Percentiles rank a stretch among this genome's conserved stretches.
phyloP scores from a whole-genome alignment of 2,329 filamentous ascomycete species.

The Cryphonectria naterciae region DNA sequence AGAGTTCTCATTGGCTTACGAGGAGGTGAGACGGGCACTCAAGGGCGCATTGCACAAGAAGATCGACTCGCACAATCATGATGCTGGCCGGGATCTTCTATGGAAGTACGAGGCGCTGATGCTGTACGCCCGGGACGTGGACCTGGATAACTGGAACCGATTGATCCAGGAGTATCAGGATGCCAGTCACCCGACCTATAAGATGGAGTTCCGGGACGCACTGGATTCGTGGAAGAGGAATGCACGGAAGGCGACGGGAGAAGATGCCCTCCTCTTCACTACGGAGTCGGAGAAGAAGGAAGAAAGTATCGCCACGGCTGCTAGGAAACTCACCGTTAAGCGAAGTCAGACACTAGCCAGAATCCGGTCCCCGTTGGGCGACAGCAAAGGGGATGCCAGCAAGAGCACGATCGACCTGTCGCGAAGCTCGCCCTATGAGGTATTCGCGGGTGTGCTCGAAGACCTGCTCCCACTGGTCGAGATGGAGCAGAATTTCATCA shows the following conservation, averaged over 20 bases:
- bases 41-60: conserved; percentile 65
- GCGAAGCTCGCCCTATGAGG: conserved; percentile 75
- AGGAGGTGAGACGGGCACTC: conserved; percentile 69
- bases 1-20: conserved; percentile 76
- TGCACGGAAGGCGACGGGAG: conserved; percentile 72
- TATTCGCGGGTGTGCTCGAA: conserved; percentile 78
- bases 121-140: conserved; percentile 85
- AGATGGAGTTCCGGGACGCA: conserved; percentile 79
- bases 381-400: conserved; percentile 62
- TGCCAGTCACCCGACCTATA: conserved; percentile 76
- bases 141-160: conserved; percentile 78
- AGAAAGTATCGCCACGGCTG: conserved; percentile 70
- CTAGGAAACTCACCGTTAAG: conserved; percentile 91
- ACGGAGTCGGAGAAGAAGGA: conserved; percentile 84
- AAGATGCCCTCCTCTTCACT: conserved; percentile 91
- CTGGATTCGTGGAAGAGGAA: conserved; percentile 79
- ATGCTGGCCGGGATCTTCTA: conserved; percentile 70
- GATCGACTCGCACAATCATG: conserved; percentile 72
- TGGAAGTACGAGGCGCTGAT: conserved; percentile 90
- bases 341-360: conserved; percentile 85
- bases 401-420: conserved; percentile 41
- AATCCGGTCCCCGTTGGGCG: conserved; percentile 69
- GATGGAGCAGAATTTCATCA: conserved; percentile 94
- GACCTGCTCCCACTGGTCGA: conserved; percentile 82
- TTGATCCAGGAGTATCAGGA: conserved; percentile 81